Conservation (phyloP, 257 asterid species). For the Lithospermum erythrorhizon region DNA sequence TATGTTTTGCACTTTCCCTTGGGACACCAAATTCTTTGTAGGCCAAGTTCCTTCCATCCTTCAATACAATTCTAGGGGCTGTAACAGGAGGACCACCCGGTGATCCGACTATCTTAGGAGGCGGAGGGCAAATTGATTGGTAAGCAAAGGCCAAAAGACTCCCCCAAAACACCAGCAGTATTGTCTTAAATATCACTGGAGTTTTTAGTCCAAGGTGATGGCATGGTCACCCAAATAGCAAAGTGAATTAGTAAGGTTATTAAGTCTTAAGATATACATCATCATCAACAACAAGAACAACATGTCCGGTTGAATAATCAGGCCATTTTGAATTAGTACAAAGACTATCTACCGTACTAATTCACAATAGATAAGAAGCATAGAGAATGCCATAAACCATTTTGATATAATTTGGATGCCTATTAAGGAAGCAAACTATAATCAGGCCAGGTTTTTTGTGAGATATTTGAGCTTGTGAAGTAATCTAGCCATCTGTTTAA, state of each 20-base stretch:
- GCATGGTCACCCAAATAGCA: not conserved
- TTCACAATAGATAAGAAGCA: too few relatives aligned
- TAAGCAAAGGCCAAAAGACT: slow-evolving; percentile 70
- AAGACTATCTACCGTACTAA: too few relatives aligned
- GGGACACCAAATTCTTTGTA: slow-evolving; percentile 64
- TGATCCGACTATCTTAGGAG: slow-evolving; percentile 56
- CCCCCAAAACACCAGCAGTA: slow-evolving; percentile 35
- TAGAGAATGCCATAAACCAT: too few relatives aligned
- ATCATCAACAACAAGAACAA: too few relatives aligned
- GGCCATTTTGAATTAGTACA: too few relatives aligned
- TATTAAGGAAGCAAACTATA: too few relatives aligned
- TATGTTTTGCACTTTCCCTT: slow-evolving; percentile 53
- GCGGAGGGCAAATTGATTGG: slow-evolving; percentile 60
- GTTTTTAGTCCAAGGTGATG: slow-evolving; percentile 1
- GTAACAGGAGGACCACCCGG: slow-evolving; percentile 56
- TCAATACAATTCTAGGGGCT: slow-evolving; percentile 64
- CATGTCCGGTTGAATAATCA: too few relatives aligned
- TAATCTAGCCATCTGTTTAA: too few relatives aligned
- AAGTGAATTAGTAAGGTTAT: not conserved
- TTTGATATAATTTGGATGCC: too few relatives aligned
- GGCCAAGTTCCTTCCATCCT: slow-evolving; percentile 77
- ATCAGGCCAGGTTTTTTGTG: too few relatives aligned
- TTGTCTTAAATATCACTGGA: slow-evolving; percentile 61
- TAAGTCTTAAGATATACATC: too few relatives aligned
- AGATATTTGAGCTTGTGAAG: too few relatives aligned